Evolutionary conservation across 495 filamentous ascomycete genomes (phyloP).

Genomic region (Xylaria grammica): DNA sequence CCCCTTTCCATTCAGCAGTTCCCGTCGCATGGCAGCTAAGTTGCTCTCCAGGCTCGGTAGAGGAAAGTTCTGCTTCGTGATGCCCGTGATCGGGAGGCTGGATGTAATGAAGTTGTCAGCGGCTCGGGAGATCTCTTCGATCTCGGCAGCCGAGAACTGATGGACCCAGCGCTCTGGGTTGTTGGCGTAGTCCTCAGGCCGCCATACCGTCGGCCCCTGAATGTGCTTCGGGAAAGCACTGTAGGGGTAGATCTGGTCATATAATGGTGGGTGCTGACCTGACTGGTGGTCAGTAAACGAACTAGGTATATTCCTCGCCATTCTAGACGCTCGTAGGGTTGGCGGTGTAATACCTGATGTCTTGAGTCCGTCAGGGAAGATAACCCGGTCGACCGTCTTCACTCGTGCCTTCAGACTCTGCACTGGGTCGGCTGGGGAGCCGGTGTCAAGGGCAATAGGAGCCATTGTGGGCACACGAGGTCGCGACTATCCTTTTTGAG

Average conservation of each 20-base stretch:
- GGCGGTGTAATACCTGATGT: slow-evolving; percentile 33
- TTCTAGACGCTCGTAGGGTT: not conserved
- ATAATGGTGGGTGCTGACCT: slow-evolving; percentile 80
- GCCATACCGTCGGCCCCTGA: slow-evolving; percentile 79
- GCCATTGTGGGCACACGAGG: slow-evolving; percentile 27
- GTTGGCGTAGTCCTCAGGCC: slow-evolving; percentile 69
- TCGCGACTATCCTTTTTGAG: not conserved
- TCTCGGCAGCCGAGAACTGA: slow-evolving; percentile 66
- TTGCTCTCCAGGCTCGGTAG: slow-evolving; percentile 65
- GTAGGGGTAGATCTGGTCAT: slow-evolving; percentile 69
- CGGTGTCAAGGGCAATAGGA: slow-evolving; percentile 31
- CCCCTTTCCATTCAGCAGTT: slow-evolving; percentile 82
- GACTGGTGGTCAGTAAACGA: slow-evolving; percentile 19
- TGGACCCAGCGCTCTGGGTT: slow-evolving; percentile 80
- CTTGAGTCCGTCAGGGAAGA: slow-evolving; percentile 62
- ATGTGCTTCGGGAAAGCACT: slow-evolving; percentile 75
- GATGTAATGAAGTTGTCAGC: slow-evolving; percentile 71
- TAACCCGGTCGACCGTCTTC: slow-evolving; percentile 28
- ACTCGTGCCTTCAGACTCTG: slow-evolving; percentile 30
- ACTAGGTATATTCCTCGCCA: not conserved
- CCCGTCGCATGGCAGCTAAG: slow-evolving; percentile 63
- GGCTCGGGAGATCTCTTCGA: slow-evolving; percentile 68
- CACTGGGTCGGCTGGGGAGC: slow-evolving; percentile 24
- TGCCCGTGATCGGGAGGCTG: slow-evolving; percentile 70
- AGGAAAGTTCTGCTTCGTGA: slow-evolving; percentile 71